These are phyloP conservation scores for Calonectria leucothoes DNA, from an alignment of 2,329 filamentous ascomycete species.

Conservation along the genomic window DNA sequence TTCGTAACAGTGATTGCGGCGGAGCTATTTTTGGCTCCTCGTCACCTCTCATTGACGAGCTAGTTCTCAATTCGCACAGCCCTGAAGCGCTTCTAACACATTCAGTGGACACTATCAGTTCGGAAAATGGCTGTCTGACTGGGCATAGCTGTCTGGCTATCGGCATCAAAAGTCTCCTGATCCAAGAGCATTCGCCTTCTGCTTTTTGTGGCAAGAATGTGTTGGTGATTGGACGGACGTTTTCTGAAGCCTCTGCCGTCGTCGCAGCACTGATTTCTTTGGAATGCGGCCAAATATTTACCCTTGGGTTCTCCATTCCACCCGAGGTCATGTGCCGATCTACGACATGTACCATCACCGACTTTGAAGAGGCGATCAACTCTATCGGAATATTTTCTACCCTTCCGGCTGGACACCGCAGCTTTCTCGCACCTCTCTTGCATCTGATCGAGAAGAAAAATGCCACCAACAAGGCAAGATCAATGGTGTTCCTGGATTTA, in stretches of 20 bases:
- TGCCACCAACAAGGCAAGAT: background rate
- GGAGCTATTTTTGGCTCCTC: slow-evolving; percentile 9
- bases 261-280: slow-evolving; percentile 14
- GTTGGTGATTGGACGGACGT: slow-evolving; percentile 19
- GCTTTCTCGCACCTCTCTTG: slow-evolving; percentile 8
- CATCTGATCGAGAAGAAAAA: slow-evolving; percentile 12
- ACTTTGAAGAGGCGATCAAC: slow-evolving; percentile 2
- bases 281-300: slow-evolving; percentile 13
- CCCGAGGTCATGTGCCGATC: background rate
- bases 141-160: slow-evolving; percentile 16
- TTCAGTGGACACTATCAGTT: slow-evolving; percentile 18
- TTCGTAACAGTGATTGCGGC: background rate
- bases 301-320: slow-evolving; percentile 17
- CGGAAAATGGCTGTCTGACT: background rate
- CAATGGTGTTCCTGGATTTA: slow-evolving; percentile 16
- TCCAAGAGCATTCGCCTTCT: slow-evolving; percentile 21
- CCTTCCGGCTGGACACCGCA: slow-evolving; percentile 7
- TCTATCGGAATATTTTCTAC: slow-evolving; percentile 19
- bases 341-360: background rate
- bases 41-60: background rate
- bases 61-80: background rate
- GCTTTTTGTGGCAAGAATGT: slow-evolving; percentile 10
- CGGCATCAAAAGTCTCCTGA: slow-evolving; percentile 5
- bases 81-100: background rate
- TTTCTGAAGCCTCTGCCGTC: slow-evolving; percentile 5